phyloP scores from a whole-genome alignment of 495 filamentous ascomycete species.

The Aspergillus sclerotiicarbonarius region DNA sequence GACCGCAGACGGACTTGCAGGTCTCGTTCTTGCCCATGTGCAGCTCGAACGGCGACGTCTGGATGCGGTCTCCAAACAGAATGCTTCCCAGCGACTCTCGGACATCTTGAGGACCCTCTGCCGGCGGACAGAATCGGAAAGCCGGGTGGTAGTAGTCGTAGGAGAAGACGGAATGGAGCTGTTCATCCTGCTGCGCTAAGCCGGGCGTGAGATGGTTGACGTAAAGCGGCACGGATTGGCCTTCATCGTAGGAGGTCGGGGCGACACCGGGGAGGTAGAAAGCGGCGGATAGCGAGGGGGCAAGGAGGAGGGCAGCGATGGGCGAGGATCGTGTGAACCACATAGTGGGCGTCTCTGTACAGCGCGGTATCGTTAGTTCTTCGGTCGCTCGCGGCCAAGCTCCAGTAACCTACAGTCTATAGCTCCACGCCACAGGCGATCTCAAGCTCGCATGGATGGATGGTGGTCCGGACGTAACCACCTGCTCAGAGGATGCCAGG shows the following conservation, averaged over 20 bases:
- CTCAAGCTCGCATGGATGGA: slow-evolving; percentile 15
- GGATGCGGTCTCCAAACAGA: slow-evolving; percentile 92
- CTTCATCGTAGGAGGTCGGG: slow-evolving; percentile 80
- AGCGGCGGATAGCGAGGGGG: slow-evolving; percentile 58
- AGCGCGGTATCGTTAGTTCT: slow-evolving; percentile 17
- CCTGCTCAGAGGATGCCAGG: background rate
- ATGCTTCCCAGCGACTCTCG: slow-evolving; percentile 93
- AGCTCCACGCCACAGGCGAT: slow-evolving; percentile 16
- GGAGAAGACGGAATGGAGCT: slow-evolving; percentile 84
- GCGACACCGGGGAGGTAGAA: slow-evolving; percentile 98
- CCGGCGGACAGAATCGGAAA: slow-evolving; percentile 83
- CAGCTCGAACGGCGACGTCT: slow-evolving; percentile 85
- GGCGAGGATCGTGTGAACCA: slow-evolving; percentile 32
- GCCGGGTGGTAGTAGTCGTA: slow-evolving; percentile 91
- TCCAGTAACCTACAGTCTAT: slow-evolving; percentile 20
- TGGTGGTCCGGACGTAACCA: background rate
- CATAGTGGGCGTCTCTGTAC: slow-evolving; percentile 32
- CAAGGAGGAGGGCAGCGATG: slow-evolving; percentile 27
- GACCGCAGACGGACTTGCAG: slow-evolving; percentile 74
- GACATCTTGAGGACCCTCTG: slow-evolving; percentile 68
- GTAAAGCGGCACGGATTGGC: slow-evolving; percentile 77
- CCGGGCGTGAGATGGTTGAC: slow-evolving; percentile 91
- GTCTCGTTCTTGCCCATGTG: slow-evolving; percentile 80
- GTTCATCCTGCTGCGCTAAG: slow-evolving; percentile 67
- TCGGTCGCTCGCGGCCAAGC: background rate